A percentile compares a stretch with the other conserved stretches of the same genome.
Evolutionary conservation across 2,329 filamentous ascomycete genomes (phyloP).

Genomic region (Lasiodiplodia sp.): DNA sequence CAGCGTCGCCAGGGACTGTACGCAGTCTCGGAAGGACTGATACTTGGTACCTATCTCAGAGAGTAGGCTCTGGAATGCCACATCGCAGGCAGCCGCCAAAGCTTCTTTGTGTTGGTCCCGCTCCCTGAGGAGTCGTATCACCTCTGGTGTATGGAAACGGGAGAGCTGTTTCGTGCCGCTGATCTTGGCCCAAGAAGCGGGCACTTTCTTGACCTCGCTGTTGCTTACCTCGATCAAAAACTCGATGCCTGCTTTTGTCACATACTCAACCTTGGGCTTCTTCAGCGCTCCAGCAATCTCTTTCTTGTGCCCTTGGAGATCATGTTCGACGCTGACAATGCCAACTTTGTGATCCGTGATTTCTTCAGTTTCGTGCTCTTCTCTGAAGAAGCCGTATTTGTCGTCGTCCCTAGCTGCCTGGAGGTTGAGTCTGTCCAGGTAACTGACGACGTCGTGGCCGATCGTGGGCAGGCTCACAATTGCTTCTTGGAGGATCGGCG

Average conservation of each 20-base stretch:
- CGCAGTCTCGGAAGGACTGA: conserved; percentile 85
- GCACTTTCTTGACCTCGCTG: conserved; percentile 81
- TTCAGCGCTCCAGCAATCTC: conserved; percentile 76
- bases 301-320: conserved; percentile 78
- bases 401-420: conserved; percentile 85
- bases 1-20: conserved; percentile 83
- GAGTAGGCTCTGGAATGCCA: conserved; percentile 77
- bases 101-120: conserved; percentile 95
- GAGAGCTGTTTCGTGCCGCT: conserved; percentile 91
- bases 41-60: conserved; percentile 81
- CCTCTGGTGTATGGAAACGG: conserved; percentile 92
- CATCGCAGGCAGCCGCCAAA: conserved; percentile 88
- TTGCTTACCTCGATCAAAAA: conserved; percentile 94
- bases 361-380: conserved; percentile 84
- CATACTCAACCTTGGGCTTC: conserved; percentile 76
- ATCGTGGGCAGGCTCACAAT: conserved; percentile 80
- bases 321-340: conserved; percentile 90
- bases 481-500: conserved; percentile 72
- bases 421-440: conserved; percentile 84
- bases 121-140: conserved; percentile 81
- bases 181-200: conserved; percentile 93
- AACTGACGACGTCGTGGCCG: conserved; percentile 72
- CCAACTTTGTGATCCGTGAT: conserved; percentile 91
- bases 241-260: conserved; percentile 88
- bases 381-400: conserved; percentile 92